Base-by-base conservation (phyloP, 2,329 filamentous ascomycete species). In the Neonectria hederae region DNA sequence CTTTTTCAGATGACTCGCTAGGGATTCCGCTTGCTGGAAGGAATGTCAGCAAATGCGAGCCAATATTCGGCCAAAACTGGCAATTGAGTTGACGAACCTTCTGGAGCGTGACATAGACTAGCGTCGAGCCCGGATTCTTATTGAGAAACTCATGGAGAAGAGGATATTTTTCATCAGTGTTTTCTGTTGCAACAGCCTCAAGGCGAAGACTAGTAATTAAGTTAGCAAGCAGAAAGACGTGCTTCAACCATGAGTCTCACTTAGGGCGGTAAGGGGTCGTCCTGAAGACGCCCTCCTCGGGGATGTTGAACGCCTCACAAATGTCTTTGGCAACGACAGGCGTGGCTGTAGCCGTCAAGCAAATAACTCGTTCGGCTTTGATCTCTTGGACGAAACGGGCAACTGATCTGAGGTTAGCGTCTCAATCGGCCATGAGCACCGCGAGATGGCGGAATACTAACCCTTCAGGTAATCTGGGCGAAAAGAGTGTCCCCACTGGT, bases 31-130 rank as follows among this genome's bases (percentile, higher is more conserved):
- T 67, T 86, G 82, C 71, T 78, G 11, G 0, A 13, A 32, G 2
- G 4, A 5, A 4, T n/a, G 43, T 71, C 40, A 74, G 70, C 19
- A 19, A 26, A 17, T 0, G 30, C 8, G 10, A 5, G 14, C 21
- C 21, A 4, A 5, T 2, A 3, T 32, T 11, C 14, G n/a, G 14
- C 4, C 2, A 9, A 26, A 22, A 30, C 26, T 11, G 3, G 2
- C 8, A n/a, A n/a, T n/a, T n/a, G n/a, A n/a, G n/a, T n/a, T 5
- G 22, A 30, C 62, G 1, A 57, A 77, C 79, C 67, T 82, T 83
- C 62, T 89, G 87, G 0, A 84, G 72, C 0, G 87, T 89, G 1
- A 89, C 86, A 59, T 90, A 90, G 13, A 90, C 80, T 22, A 90
- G 84, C 0, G 86, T 86, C 2, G 87, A 79, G 0, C 88, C 88